These are phyloP conservation scores for Boletus hoseneyae DNA, from an alignment of 1,284 basidiomycete genomes.

Conservation along the genomic window DNA sequence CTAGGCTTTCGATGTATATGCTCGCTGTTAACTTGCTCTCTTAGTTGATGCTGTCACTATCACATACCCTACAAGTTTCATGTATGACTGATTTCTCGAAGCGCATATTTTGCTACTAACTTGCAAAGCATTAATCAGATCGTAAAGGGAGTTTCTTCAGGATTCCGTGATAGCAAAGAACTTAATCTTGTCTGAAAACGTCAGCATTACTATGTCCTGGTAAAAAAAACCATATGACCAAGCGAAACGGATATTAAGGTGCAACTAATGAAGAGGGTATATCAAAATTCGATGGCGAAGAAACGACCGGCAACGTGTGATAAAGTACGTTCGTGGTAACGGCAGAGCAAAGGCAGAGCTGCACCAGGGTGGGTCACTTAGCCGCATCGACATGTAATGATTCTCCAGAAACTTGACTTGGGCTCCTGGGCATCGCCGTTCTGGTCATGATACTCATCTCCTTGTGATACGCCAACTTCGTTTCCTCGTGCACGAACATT, in stretches of 20 bases:
- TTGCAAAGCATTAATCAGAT: conserved; percentile 32
- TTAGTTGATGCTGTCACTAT: not conserved
- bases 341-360: conserved; percentile 17
- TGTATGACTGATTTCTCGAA: conserved; percentile 11
- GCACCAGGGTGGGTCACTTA: conserved; percentile 26
- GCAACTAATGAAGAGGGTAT: conserved; percentile 33
- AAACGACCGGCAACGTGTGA: conserved; percentile 27
- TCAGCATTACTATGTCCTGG: conserved; percentile 30
- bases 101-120: conserved; percentile 19
- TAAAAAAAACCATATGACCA: conserved; percentile 34
- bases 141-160: conserved; percentile 21
- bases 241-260: conserved; percentile 37
- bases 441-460: conserved; percentile 56
- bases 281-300: conserved; percentile 27
- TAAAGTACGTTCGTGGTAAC: conserved; percentile 25
- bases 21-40: conserved; percentile 2
- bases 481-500: conserved; percentile 65
- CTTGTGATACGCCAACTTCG: conserved; percentile 60
- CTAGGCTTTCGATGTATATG: not conserved
- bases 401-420: conserved; percentile 57
- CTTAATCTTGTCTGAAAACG: conserved; percentile 23
- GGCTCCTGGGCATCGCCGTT: conserved; percentile 52
- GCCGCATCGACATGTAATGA: conserved; percentile 76
- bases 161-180: conserved; percentile 30
- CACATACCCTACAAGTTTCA: conserved; percentile 1